Evolutionary conservation across 768 basidiomycete species (phyloP).

Genomic region (Gloeostereum incarnatum): DNA sequence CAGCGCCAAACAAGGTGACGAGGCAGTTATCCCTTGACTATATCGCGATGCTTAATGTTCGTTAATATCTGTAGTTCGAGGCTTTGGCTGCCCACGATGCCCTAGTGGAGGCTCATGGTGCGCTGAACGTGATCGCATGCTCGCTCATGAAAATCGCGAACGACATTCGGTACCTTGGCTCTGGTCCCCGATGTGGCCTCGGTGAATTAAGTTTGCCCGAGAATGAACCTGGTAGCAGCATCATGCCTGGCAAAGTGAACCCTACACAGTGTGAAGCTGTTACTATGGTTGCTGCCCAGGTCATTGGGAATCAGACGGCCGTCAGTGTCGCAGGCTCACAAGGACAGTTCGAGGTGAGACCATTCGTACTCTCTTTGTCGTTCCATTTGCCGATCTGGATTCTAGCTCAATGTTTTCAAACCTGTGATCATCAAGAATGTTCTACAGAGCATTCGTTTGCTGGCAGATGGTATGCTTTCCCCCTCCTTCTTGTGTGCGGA

Average conservation of each 20-base stretch:
- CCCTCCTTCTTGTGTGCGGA: neutral
- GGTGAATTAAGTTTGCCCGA: constrained; percentile 93
- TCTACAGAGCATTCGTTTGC: constrained; percentile 86
- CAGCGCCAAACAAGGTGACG: constrained; percentile 92
- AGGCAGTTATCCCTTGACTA: no score
- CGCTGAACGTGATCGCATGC: constrained; percentile 92
- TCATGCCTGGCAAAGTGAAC: constrained; percentile 99
- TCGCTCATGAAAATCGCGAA: constrained; percentile 99
- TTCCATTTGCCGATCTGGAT: constrained; percentile 6
- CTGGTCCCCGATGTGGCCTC: constrained; percentile 94
- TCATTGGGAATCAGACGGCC: constrained; percentile 94
- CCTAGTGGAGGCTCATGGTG: constrained; percentile 94
- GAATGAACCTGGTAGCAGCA: constrained; percentile 98
- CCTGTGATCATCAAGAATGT: constrained; percentile 99
- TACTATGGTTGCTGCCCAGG: constrained; percentile 98
- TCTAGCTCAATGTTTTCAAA: constrained; percentile 95
- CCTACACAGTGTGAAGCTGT: constrained; percentile 98
- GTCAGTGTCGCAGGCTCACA: constrained; percentile 90
- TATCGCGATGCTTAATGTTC: constrained; percentile 1
- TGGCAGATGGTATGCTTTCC: constrained; percentile 69
- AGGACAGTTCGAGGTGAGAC: constrained; percentile 89
- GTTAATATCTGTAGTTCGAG: constrained; percentile 60
- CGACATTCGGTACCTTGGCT: constrained; percentile 95
- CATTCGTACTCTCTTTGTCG: no score
- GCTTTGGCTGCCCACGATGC: constrained; percentile 98